Base-by-base conservation (phyloP, 331 rosid genomes). In the Prunus yedoensis region DNA sequence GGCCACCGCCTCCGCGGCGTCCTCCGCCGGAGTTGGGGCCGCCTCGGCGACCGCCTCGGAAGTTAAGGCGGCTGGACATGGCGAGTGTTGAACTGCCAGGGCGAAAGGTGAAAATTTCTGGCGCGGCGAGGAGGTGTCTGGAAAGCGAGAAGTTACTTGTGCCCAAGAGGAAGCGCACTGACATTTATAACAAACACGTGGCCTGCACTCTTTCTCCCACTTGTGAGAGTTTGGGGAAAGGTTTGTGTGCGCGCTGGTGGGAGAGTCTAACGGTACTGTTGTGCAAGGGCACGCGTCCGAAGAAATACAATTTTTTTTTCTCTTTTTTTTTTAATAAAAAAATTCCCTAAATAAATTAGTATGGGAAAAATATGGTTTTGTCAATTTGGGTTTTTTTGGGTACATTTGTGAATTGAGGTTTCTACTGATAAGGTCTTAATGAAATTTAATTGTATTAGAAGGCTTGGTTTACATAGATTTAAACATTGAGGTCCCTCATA, bases 31-130 rank as follows among this genome's bases (percentile, higher is more conserved):
- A 61, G 6, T 89, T 77, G 13, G 89, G 74, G 54, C 84, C 81
- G 7, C 91, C 94, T 2, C 97, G 78, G 79, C 91, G 91, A 41
- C 89, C 95, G 3, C 95, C 93, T 68, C 82, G 97, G 84, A 52
- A 83, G 83, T 91, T 94, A 27, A 97, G 89, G 68, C 98, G 87
- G 77, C 81, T 57, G 45, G 97, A 82, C 97, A 94, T 94, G 72
- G 83, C 7, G 66, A 81, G 66, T 0, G 84, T 51, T 14, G 91
- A 75, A 84, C 90, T 79, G 35, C 66, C 61, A 46, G 50, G 52
- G 64, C 74, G 75, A 17, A 70, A 56, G 0, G 74, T 28, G 43
- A 56, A 72, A 68, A 49, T 69, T 32, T 67, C 83, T 57, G 78
- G 72, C 54, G 80, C 38, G 68, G 35, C 71, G 50, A 59, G 46